Conservation (phyloP, 169 alveolate genomes). For the Cryptosporidium sp. region DNA sequence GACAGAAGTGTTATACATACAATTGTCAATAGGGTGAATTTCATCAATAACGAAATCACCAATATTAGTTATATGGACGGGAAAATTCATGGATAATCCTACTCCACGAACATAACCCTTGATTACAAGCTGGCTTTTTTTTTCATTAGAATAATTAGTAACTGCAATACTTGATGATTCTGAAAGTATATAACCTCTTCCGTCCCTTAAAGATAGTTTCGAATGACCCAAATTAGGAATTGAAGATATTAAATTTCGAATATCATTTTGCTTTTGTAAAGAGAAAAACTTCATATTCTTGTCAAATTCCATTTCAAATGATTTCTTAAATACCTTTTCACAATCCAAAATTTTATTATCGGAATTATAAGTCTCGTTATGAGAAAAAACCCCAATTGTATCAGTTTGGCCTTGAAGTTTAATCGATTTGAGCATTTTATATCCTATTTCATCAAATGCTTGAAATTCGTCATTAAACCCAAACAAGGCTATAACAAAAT, state of each 20-base stretch:
- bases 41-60: slow-evolving; percentile 82
- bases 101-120: slow-evolving; percentile 83
- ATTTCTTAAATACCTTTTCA: slow-evolving; percentile 81
- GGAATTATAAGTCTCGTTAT: slow-evolving; percentile 25
- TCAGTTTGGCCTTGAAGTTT: slow-evolving; percentile 84
- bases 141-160: slow-evolving; percentile 20
- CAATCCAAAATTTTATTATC: slow-evolving; percentile 79
- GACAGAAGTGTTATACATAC: background rate
- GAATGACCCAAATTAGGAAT: slow-evolving; percentile 38
- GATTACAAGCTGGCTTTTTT: slow-evolving; percentile 76
- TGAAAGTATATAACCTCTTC: slow-evolving; percentile 77
- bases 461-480: slow-evolving; percentile 76
- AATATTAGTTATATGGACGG: slow-evolving; percentile 84
- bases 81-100: slow-evolving; percentile 79
- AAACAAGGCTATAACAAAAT: slow-evolving; percentile 34
- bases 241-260: slow-evolving; percentile 26
- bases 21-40: slow-evolving; percentile 67
- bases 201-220: slow-evolving; percentile 70
- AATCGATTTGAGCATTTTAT: slow-evolving; percentile 80
- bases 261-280: slow-evolving; percentile 15
- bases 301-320: slow-evolving; percentile 83
- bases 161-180: slow-evolving; percentile 8
- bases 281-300: slow-evolving; percentile 79
- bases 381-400: slow-evolving; percentile 78
- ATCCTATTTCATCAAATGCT: slow-evolving; percentile 85